Conservation (phyloP, 495 filamentous ascomycete species). For the Podospora pseudopauciseta region DNA sequence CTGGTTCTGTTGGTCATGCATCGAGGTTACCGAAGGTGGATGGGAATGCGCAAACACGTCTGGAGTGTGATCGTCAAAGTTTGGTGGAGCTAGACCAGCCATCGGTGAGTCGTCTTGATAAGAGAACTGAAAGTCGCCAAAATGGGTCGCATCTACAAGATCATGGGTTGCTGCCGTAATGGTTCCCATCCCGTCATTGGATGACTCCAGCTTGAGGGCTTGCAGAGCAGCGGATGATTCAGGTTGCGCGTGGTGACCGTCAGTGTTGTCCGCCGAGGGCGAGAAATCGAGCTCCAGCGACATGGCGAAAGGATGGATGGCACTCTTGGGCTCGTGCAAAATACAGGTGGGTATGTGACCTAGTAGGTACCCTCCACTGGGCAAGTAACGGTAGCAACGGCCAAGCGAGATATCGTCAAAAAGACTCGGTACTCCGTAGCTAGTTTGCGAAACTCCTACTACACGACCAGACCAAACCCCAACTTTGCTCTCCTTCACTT, state of each 20-base stretch:
- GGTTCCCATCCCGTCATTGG: conserved; percentile 29
- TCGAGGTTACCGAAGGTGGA: conserved; percentile 36
- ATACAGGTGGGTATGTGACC: conserved; percentile 22
- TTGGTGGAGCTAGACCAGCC: conserved; percentile 29
- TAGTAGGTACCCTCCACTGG: conserved; percentile 10
- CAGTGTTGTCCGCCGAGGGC: conserved; percentile 22
- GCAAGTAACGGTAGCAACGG: conserved; percentile 1
- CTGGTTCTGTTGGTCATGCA: conserved; percentile 41
- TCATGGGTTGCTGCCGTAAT: conserved; percentile 33
- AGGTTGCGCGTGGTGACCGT: conserved; percentile 23
- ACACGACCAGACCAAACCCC: conserved; percentile 19
- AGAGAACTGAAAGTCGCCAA: conserved; percentile 46
- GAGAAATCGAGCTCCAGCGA: conserved; percentile 31
- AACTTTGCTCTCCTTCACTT: conserved; percentile 20
- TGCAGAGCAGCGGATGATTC: conserved; percentile 24
- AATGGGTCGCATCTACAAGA: conserved; percentile 38
- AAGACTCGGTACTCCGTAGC: neutral
- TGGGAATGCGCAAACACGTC: conserved; percentile 39
- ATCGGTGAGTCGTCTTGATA: conserved; percentile 45
- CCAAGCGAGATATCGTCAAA: neutral
- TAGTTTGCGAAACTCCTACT: conserved; percentile 19
- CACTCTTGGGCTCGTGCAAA: neutral
- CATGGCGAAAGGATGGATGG: conserved; percentile 11
- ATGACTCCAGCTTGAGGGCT: conserved; percentile 30
- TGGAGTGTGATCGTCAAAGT: conserved; percentile 38